These are phyloP conservation scores for Coemansia nantahalensis DNA, from an alignment of 192 early-diverging fungal genomes.

Conservation along the genomic window DNA sequence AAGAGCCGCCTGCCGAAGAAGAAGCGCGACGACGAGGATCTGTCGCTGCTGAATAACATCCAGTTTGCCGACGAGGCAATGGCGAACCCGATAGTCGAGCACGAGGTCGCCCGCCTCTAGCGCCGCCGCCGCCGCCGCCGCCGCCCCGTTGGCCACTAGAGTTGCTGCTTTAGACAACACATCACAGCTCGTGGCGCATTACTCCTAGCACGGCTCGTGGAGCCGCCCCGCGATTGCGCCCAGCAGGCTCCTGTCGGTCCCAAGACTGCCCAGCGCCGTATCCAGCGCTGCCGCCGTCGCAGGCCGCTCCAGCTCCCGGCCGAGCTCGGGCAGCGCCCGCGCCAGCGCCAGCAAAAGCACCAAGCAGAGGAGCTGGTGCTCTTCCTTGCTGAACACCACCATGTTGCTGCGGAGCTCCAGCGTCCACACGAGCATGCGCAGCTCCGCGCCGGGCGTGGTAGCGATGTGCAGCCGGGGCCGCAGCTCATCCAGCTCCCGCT, in stretches of 20 bases:
- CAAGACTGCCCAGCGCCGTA: constrained; percentile 10
- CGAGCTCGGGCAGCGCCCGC: constrained; percentile 9
- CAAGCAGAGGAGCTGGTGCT: constrained; percentile 30
- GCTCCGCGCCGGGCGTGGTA: constrained; percentile 12
- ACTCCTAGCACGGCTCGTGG: constrained; percentile 32
- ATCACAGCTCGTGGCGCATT: neutral
- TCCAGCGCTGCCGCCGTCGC: constrained; percentile 13
- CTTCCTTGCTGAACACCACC: constrained; percentile 28
- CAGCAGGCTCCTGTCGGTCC: constrained; percentile 23
- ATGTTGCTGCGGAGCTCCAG: constrained; percentile 45
- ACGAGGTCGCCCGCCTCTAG: constrained; percentile 27
- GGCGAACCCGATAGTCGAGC: constrained; percentile 23
- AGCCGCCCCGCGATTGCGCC: constrained; percentile 30
- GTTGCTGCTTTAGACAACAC: too few relatives aligned
- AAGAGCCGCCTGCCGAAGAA: constrained; percentile 25
- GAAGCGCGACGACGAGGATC: constrained; percentile 46
- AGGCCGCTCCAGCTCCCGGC: constrained; percentile 1
- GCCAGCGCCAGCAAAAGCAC: constrained; percentile 31
- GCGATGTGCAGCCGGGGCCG: constrained; percentile 13
- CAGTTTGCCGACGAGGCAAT: constrained; percentile 46
- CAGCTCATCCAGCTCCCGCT: constrained; percentile 18
- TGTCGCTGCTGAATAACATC: constrained; percentile 50
- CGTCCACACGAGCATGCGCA: constrained; percentile 34
- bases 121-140: too few relatives aligned
- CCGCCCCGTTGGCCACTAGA: too few relatives aligned